A percentile compares a stretch with the other conserved stretches of the same genome.
Evolutionary conservation across 805 yeast genomes (phyloP).

Genomic region (Kazachstania psychrophila): DNA sequence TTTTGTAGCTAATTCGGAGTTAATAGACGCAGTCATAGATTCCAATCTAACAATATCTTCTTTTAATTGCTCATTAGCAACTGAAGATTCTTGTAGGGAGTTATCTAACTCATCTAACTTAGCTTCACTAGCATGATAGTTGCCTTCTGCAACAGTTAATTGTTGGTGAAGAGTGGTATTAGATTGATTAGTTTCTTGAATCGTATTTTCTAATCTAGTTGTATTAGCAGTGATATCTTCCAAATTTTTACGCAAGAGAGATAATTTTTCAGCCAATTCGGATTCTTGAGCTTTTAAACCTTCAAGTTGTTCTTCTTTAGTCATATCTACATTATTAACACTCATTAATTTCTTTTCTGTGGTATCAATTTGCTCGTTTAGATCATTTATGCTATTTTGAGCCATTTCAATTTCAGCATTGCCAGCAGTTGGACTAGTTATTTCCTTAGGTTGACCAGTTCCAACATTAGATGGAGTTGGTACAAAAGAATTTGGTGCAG

Average conservation of each 20-base stretch:
- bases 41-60: constrained; percentile 61
- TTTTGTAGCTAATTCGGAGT: constrained; percentile 43
- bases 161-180: constrained; percentile 58
- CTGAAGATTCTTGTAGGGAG: constrained; percentile 56
- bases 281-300: constrained; percentile 4
- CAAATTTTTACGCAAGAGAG: constrained; percentile 1
- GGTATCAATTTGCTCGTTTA: constrained; percentile 58
- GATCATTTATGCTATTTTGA: constrained; percentile 25
- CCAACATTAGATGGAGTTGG: no score
- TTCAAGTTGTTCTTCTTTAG: constrained; percentile 40
- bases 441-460: no score
- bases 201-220: constrained; percentile 2
- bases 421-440: neutral
- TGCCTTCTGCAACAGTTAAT: constrained; percentile 69
- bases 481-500: no score
- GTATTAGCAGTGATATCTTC: constrained; percentile 1
- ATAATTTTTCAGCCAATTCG: constrained; percentile 3
- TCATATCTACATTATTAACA: constrained; percentile 63
- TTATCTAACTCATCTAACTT: constrained; percentile 53
- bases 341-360: constrained; percentile 60
- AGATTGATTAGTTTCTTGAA: constrained; percentile 2
- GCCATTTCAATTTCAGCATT: constrained; percentile 1
- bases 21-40: constrained; percentile 54
- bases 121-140: constrained; percentile 56
- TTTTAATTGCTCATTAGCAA: constrained; percentile 51